These are phyloP conservation scores for Pichiaceae sp. DNA, from an alignment of 1,139 yeast genomes.

Conservation along the genomic window DNA sequence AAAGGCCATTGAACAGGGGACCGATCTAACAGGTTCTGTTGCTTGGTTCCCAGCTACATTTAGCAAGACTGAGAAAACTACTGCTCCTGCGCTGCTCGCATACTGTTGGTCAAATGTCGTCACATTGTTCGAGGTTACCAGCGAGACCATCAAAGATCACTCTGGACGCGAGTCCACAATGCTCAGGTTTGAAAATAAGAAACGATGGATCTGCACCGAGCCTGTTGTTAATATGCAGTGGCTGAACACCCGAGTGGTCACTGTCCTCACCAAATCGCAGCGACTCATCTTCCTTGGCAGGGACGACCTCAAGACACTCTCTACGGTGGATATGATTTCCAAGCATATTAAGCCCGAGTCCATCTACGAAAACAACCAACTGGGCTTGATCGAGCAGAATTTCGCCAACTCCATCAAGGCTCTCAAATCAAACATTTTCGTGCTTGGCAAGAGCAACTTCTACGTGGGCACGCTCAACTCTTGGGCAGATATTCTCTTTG, in stretches of 20 bases:
- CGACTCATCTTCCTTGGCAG: constrained; percentile 35
- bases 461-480: constrained; percentile 51
- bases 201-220: constrained; percentile 39
- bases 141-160: constrained; percentile 30
- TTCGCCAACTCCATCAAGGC: constrained; percentile 29
- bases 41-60: constrained; percentile 51
- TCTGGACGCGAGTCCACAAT: constrained; percentile 26
- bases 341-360: constrained; percentile 29
- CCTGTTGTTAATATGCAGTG: constrained; percentile 50
- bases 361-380: constrained; percentile 5
- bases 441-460: constrained; percentile 41
- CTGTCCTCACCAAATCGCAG: constrained; percentile 42
- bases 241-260: constrained; percentile 44
- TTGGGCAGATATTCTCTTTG: constrained; percentile 66
- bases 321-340: constrained; percentile 34
- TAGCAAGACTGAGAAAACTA: constrained; percentile 12
- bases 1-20: constrained; percentile 24
- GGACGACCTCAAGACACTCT: constrained; percentile 28
- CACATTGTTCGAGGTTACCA: constrained; percentile 43
- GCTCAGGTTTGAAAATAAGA: constrained; percentile 35
- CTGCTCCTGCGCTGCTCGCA: constrained; percentile 44
- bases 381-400: constrained; percentile 12
- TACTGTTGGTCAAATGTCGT: constrained; percentile 59
- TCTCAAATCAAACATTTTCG: constrained; percentile 37
- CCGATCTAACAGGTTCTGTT: constrained; percentile 38